A percentile compares a stretch with the other conserved stretches of the same genome.
phyloP scores from a whole-genome alignment of 257 asterid genomes.

The Solanum pimpinellifolium region DNA sequence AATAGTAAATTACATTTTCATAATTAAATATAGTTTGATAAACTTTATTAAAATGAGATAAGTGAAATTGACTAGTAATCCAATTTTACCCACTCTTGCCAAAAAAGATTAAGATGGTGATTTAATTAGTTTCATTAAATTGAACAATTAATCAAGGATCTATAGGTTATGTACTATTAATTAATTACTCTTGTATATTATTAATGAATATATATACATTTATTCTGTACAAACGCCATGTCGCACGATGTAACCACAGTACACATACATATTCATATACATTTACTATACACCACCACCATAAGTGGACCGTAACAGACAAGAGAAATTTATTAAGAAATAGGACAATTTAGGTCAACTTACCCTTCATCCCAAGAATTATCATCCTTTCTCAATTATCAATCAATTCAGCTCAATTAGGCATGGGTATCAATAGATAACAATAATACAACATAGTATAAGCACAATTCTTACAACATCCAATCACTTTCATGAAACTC shows the following conservation, averaged over 20 bases:
- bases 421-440: too few relatives aligned
- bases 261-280: too few relatives aligned
- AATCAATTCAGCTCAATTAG: too few relatives aligned
- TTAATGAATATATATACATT: neutral
- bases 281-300: too few relatives aligned
- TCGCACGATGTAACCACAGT: neutral
- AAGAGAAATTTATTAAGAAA: too few relatives aligned
- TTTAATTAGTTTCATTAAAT: neutral
- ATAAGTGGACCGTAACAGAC: too few relatives aligned
- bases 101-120: neutral
- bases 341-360: too few relatives aligned
- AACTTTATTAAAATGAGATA: neutral
- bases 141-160: neutral
- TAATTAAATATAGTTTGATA: neutral
- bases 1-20: neutral
- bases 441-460: too few relatives aligned
- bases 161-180: neutral
- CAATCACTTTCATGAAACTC: too few relatives aligned
- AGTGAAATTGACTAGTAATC: neutral
- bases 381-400: too few relatives aligned
- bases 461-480: too few relatives aligned
- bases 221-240: neutral
- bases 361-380: too few relatives aligned
- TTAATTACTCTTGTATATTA: neutral
- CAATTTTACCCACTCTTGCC: neutral